Base-by-base conservation (phyloP, 805 yeast species). In the Priceomyces melissophilus region DNA sequence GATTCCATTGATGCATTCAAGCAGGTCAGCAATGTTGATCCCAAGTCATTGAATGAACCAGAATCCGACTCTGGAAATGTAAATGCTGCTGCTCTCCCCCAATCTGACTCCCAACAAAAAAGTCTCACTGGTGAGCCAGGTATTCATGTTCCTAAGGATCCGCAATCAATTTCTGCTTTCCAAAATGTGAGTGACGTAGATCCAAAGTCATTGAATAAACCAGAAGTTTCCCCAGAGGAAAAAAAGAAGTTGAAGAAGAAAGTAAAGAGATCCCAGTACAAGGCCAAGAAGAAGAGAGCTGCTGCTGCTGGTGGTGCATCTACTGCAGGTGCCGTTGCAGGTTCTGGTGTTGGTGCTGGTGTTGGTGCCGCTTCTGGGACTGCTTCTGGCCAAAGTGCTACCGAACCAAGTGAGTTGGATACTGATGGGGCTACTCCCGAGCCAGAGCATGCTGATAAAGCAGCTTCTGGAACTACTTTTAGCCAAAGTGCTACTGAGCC, bases 81-180 rank as follows among this genome's bases (percentile, higher is more conserved):
- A 26, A 59, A 51, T 42, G 53, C 73, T 39, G 66, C 72, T 25
- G 74, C 66, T 25, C 44, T 67, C 55, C 73, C 74, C 13, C 40
- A 52, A 10, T 42, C 53, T 26, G 71, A 61, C 43, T 58, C 54
- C 13, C 39, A 54, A 30, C 69, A 63, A 39, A 64, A 66, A 43
- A 59, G 73, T 7, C 52, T 74, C 41, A 48, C 69, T 29, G 85
- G 87, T 37, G 90, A 84, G 54, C 88, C 93, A 23, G 96, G 96
- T 35, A 73, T 85, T 45, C 75, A 69, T 30, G 58, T 84, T 49
- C 91, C 91, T 36, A 53, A 66, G 32, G 75, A 84, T 55, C 74
- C 87, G 13, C 75, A 73, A 33, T 73, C 78, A n/a, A 77, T 87
- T 52, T 69, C 76, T 44, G 96, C 81, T 37, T 84, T 88, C 55